Conservation (phyloP, 2,329 filamentous ascomycete genomes). For the Paraphaeosphaeria sporulosa region DNA sequence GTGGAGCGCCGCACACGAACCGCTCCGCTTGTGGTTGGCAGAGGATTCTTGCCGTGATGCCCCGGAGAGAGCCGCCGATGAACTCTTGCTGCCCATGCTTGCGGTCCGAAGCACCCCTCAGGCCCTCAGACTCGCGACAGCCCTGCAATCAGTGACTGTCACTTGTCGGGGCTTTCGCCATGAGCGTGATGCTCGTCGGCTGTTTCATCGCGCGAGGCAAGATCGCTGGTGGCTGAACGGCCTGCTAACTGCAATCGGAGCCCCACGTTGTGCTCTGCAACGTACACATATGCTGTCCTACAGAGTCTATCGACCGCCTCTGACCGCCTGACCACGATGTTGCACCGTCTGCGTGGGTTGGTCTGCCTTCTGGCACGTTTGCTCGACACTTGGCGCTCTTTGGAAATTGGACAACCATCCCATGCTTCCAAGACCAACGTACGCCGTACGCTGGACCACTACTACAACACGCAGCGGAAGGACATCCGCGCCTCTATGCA, state of each 20-base stretch:
- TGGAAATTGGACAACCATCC: neutral
- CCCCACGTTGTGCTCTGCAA: neutral
- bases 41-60: neutral
- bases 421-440: neutral
- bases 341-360: neutral
- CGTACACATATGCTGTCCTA: neutral
- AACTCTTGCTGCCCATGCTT: neutral
- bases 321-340: neutral
- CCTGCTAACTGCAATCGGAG: constrained; percentile 22
- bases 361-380: neutral
- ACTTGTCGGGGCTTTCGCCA: constrained; percentile 6
- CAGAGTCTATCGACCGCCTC: neutral
- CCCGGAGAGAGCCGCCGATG: neutral
- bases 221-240: constrained; percentile 34
- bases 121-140: constrained; percentile 1
- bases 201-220: constrained; percentile 37
- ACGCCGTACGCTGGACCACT: neutral
- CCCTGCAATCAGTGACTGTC: constrained; percentile 1
- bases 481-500: neutral
- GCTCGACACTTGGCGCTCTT: neutral
- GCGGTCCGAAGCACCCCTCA: neutral
- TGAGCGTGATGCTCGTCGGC: constrained; percentile 26
- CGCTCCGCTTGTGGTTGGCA: neutral
- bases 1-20: constrained; percentile 17
- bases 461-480: constrained; percentile 1